These are phyloP conservation scores for Pichia occidentalis DNA, from an alignment of 805 yeast species.

Conservation along the genomic window DNA sequence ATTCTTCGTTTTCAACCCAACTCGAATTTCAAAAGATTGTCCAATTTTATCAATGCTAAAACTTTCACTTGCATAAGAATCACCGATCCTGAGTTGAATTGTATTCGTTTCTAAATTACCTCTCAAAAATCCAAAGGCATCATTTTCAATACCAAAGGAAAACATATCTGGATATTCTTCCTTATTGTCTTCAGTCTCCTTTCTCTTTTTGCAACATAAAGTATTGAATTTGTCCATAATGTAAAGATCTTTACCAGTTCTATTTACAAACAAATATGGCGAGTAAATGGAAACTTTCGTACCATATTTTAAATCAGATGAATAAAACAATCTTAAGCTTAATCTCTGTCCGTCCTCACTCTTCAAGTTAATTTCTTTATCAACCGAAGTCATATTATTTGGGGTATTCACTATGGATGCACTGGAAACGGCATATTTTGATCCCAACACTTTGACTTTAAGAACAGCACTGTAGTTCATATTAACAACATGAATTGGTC, in stretches of 20 bases:
- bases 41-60: conserved; percentile 89
- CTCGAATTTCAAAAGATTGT: conserved; percentile 51
- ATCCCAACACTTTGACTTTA: conserved; percentile 55
- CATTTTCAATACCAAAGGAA: conserved; percentile 61
- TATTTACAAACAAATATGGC: conserved; percentile 78
- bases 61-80: conserved; percentile 66
- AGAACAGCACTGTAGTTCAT: conserved; percentile 51
- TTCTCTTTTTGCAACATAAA: conserved; percentile 34
- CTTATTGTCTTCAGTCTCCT: background rate
- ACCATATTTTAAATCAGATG: conserved; percentile 46
- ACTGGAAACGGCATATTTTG: conserved; percentile 59
- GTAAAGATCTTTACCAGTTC: conserved; percentile 62
- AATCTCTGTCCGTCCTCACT: conserved; percentile 64
- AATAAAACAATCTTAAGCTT: conserved; percentile 58
- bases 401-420: conserved; percentile 70
- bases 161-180: conserved; percentile 61
- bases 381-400: conserved; percentile 17
- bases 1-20: conserved; percentile 42
- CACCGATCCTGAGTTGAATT: conserved; percentile 58
- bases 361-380: conserved; percentile 39
- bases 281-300: conserved; percentile 65
- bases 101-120: conserved; percentile 46
- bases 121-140: conserved; percentile 24
- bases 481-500: conserved; percentile 75
- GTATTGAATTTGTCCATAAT: conserved; percentile 52